Percentiles rank a stretch among this genome's conserved stretches.
phyloP scores from a whole-genome alignment of 768 basidiomycete genomes.

The Auricularia heimuer region DNA sequence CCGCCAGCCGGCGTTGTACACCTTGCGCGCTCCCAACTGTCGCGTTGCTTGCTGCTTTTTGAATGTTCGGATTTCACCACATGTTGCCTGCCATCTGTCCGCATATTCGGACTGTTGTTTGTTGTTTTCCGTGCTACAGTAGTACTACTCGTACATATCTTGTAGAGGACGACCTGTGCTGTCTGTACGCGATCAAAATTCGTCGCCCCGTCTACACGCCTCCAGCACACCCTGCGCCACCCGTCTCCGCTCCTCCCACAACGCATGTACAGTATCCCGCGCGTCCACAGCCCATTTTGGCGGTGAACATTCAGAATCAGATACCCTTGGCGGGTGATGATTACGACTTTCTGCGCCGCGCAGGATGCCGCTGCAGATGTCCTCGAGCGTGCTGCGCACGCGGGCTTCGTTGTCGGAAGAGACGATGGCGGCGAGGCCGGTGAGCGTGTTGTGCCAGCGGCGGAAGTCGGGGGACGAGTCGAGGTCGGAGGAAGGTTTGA shows the following conservation, averaged over 20 bases:
- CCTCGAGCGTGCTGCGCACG: too few relatives aligned
- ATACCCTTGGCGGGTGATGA: too few relatives aligned
- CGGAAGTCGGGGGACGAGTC: not conserved
- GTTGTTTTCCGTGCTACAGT: too few relatives aligned
- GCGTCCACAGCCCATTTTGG: not conserved
- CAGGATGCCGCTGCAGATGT: too few relatives aligned
- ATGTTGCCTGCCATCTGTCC: too few relatives aligned
- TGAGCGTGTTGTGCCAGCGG: not conserved
- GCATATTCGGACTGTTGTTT: too few relatives aligned
- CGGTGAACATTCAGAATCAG: too few relatives aligned
- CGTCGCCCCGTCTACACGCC: not conserved
- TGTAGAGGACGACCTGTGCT: not conserved
- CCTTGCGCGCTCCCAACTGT: not conserved
- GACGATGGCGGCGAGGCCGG: too few relatives aligned
- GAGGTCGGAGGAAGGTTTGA: slow-evolving; percentile 17
- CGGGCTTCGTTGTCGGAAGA: too few relatives aligned
- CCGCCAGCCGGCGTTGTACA: not conserved
- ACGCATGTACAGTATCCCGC: not conserved
- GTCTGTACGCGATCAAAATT: not conserved
- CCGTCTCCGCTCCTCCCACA: slow-evolving; percentile 5
- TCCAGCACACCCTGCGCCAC: not conserved
- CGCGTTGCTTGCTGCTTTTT: not conserved
- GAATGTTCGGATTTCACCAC: not conserved
- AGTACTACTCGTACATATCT: too few relatives aligned
- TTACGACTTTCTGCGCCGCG: too few relatives aligned